Evolutionary conservation across 257 asterid species (phyloP), one percentile per base, ranked within the genome.

Genomic region (Sherardia arvensis): DNA sequence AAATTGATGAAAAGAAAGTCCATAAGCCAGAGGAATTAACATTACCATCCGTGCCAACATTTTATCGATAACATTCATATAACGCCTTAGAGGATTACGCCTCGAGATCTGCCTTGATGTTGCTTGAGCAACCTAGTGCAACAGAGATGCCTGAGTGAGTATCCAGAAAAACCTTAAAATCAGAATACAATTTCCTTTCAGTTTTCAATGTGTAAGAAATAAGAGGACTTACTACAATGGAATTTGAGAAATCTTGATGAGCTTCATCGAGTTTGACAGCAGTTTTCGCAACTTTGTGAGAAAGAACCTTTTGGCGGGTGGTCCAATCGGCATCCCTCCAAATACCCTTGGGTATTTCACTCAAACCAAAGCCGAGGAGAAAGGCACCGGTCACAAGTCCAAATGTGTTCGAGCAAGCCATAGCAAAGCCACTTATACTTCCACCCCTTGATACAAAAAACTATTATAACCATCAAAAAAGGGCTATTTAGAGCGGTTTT

Each of bases 391-490:
- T 87, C 21, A 87, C 91, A 27, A 87, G 87, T 59, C 91, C 96
- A 74, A 87, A 85, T 49, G 96, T 87, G 72, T 87, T 87, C 60
- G 95, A 85, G 72, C 95, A 87, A 63, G 90, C 95, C 95, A 87
- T 87, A 32, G 95, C 95, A 63, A 85, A 80, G 66, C 95, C 95
- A 55, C 78, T 80, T 67, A 87, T 79, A 74, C 75, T 80, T 55
- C 93, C 87, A 49, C 80, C 78, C 93, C 95, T 84, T 84, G 80
- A 81, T 36, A 61, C 48, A 28, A 12, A 66, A 49, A 61, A 10
- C 20, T 6, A 14, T 43, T 15, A 2, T 3, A 40, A 40, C 49
- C 21, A 57, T 20, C 49, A 55, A 57, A 45, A 1, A 32, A 40
- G 45, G 45, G 12, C 4, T 32, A 32, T 3, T n/a, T n/a, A n/a